A percentile compares a stretch with the other conserved stretches of the same genome.
These are phyloP conservation scores for Akebia trifoliata DNA, from an alignment of 164 flowering plant genomes.

Conservation along the genomic window DNA sequence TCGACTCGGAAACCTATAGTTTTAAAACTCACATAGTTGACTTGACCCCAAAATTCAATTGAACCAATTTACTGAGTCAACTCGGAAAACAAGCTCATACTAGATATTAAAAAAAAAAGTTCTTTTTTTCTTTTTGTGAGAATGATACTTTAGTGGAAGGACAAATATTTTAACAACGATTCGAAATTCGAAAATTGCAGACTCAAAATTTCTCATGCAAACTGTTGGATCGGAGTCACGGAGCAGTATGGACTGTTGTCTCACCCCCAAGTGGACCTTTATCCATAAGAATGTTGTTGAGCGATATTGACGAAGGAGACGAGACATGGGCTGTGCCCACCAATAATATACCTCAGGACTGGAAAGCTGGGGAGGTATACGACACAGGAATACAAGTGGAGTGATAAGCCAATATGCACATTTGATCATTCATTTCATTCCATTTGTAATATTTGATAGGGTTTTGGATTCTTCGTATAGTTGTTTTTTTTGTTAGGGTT, in stretches of 20 bases:
- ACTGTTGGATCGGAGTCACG: conserved; percentile 67
- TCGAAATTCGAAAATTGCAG: conserved; percentile 32
- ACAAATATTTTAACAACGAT: no score
- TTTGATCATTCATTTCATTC: background rate
- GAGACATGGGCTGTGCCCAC: conserved; percentile 70
- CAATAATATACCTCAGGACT: conserved; percentile 54
- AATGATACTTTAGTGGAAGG: no score
- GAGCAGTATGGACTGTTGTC: conserved; percentile 68
- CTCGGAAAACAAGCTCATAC: no score
- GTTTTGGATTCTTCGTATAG: background rate
- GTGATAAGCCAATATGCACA: background rate
- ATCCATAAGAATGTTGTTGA: conserved; percentile 67
- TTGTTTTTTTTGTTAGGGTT: background rate
- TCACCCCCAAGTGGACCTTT: conserved; percentile 72
- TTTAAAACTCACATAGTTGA: no score
- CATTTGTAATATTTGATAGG: background rate
- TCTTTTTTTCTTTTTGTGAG: no score
- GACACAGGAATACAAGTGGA: conserved; percentile 82
- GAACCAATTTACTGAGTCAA: no score
- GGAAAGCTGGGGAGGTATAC: conserved; percentile 73
- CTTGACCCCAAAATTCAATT: no score
- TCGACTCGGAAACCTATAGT: no score
- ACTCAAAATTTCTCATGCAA: conserved; percentile 61
- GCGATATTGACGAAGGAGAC: conserved; percentile 59
- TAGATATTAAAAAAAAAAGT: no score